Percentiles rank a stretch among this genome's conserved stretches.
Evolutionary conservation across 495 filamentous ascomycete genomes (phyloP).

Genomic region (Hyphodiscus hymeniophilus): DNA sequence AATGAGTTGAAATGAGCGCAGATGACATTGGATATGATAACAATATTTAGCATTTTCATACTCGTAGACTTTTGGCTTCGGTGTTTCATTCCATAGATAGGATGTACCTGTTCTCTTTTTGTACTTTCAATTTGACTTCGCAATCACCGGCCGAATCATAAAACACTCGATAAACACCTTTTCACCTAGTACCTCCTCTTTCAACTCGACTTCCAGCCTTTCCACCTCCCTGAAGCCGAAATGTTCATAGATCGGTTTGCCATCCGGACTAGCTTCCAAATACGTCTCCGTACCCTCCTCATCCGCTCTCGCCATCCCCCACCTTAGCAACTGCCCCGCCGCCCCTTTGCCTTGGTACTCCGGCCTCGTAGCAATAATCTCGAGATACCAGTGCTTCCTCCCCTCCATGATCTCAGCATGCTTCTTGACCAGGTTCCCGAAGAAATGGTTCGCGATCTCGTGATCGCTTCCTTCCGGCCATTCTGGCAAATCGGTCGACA

Average conservation of each 20-base stretch:
- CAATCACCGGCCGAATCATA: conserved; percentile 22
- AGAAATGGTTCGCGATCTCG: conserved; percentile 24
- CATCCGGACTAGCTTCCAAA: conserved; percentile 45
- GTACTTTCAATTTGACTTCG: not conserved
- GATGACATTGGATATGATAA: too few species aligned
- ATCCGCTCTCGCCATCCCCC: conserved; percentile 44
- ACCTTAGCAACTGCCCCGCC: conserved; percentile 37
- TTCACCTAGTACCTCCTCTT: conserved; percentile 14
- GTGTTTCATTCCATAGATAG: not conserved
- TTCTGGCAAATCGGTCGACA: conserved; percentile 4
- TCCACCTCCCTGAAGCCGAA: conserved; percentile 42
- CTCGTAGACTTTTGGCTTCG: not conserved
- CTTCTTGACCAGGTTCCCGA: conserved; percentile 19
- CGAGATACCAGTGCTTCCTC: conserved; percentile 34
- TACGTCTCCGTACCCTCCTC: conserved; percentile 35
- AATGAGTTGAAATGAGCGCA: too few species aligned
- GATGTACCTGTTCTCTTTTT: too few species aligned
- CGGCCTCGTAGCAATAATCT: conserved; percentile 38
- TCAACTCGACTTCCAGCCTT: conserved; percentile 23
- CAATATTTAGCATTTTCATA: too few species aligned
- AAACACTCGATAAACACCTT: conserved; percentile 25
- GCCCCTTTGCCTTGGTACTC: conserved; percentile 42
- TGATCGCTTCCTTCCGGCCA: conserved; percentile 27
- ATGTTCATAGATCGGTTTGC: conserved; percentile 44
- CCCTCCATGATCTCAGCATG: conserved; percentile 27